Evolutionary conservation across 169 alveolate species (phyloP), one percentile per base, ranked within the genome.

Genomic region (Plasmodium blacklocki): DNA sequence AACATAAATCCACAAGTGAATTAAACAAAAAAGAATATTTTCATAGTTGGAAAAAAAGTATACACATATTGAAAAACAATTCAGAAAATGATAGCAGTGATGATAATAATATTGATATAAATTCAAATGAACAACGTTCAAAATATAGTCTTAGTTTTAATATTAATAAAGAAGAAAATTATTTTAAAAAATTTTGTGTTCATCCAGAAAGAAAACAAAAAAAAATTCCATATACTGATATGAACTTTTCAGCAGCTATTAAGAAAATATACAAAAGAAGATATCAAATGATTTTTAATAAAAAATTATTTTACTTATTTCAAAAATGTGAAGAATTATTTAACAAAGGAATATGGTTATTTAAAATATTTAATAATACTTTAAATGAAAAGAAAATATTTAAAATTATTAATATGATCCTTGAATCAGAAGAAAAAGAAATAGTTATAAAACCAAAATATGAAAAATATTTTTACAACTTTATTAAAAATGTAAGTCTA

Each of bases 371-470:
- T 83, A 68, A 43, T 18, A 83, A 58, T 49, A 58, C 49, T 39
- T 19, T 68, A 60, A 68, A 83, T 43, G 91, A 83, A 54, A 83
- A 68, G 70, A 83, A 21, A 29, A 70, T 68, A 26, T 83, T 67
- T 60, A 56, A 56, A 32, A 19, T 83, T 26, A 83, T 83, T 56
- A 58, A 83, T 83, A 83, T 49, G 26, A 83, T 83, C 15, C 72
- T 83, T 32, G 91, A 83, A 56, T 83, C 91, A 62, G 91, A 83
- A 67, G 91, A 83, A 29, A 83, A 83, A 43, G 91, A 83, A 45
- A 59, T 83, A 12, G 7, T 68, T 54, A 83, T 83, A 12, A 56
- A 83, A 45, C 91, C 91, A 2, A 67, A 83, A 60, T 58, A 83
- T 72, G 85, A 83, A 72, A 83, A 83, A 83, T 83, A 83, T 26